Percentiles rank a stretch among this genome's conserved stretches.
Evolutionary conservation across 106 monocot genomes (phyloP).

Genomic region (Dendrobium officinale): DNA sequence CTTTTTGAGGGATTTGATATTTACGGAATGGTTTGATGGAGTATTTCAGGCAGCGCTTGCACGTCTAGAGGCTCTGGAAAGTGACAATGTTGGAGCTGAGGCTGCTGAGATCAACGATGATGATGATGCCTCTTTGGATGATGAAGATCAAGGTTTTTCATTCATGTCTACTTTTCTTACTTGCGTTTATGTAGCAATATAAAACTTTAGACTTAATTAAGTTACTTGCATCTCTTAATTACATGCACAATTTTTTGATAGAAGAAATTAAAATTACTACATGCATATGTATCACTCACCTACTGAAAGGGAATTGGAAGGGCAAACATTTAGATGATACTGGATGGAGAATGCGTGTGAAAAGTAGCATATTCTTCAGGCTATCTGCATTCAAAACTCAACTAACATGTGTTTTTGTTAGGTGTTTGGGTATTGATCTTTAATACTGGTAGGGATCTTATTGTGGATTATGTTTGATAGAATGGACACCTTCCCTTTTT

Average conservation of each 20-base stretch:
- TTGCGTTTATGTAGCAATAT: background rate
- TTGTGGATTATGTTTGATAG: background rate
- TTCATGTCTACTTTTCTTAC: background rate
- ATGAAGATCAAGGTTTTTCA: slow-evolving; percentile 75
- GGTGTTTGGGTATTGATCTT: background rate
- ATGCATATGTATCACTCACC: background rate
- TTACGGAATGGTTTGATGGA: background rate
- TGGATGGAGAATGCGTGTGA: background rate
- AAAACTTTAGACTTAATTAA: background rate
- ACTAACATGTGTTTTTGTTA: background rate
- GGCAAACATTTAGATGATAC: background rate
- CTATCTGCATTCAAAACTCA: background rate
- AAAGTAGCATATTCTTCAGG: background rate
- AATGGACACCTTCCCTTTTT: background rate
- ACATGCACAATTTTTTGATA: background rate
- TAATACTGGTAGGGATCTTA: background rate
- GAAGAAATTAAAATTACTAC: background rate
- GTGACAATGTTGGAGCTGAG: slow-evolving; percentile 69
- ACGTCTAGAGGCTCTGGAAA: slow-evolving; percentile 86
- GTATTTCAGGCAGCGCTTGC: slow-evolving; percentile 58
- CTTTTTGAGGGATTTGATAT: background rate
- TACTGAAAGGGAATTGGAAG: background rate
- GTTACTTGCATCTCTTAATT: background rate
- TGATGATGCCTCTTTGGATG: slow-evolving; percentile 81
- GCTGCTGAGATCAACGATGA: slow-evolving; percentile 63